Conservation (phyloP, 2,329 filamentous ascomycete genomes). For the Fusarium paranaense region DNA sequence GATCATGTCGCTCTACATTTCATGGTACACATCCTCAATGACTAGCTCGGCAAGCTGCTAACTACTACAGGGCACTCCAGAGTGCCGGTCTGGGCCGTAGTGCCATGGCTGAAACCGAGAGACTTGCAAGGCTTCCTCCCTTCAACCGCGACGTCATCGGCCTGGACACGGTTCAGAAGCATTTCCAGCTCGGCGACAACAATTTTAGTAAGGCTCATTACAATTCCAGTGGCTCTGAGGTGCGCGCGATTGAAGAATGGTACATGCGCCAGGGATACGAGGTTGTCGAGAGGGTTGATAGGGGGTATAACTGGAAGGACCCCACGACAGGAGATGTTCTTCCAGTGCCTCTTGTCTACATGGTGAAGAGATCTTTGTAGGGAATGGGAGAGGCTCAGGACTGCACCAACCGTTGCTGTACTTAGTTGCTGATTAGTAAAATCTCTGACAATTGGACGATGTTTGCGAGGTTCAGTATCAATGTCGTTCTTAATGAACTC, state of each 20-base stretch:
- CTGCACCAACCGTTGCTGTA: too few species aligned
- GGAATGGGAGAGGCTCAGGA: too few species aligned
- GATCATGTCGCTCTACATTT: neutral
- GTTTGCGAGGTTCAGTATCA: neutral
- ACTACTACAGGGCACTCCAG: neutral
- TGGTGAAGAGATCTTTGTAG: neutral
- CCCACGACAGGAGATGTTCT: neutral
- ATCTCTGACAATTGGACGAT: too few species aligned
- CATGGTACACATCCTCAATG: neutral
- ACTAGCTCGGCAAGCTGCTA: rapidly evolving
- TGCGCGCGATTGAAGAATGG: neutral
- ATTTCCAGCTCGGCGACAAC: neutral
- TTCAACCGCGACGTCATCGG: neutral
- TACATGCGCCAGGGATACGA: neutral
- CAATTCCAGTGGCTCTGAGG: neutral
- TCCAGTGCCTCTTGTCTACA: neutral
- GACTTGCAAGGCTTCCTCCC: neutral
- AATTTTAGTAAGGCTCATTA: neutral
- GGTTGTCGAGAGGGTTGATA: neutral
- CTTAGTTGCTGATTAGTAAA: too few species aligned
- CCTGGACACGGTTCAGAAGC: neutral
- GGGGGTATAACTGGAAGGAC: neutral
- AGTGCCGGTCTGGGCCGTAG: neutral
- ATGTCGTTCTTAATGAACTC: too few species aligned
- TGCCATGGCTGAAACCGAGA: neutral